Evolutionary conservation across 2,329 filamentous ascomycete genomes (phyloP).

Genomic region (Rachicladosporium sp.): DNA sequence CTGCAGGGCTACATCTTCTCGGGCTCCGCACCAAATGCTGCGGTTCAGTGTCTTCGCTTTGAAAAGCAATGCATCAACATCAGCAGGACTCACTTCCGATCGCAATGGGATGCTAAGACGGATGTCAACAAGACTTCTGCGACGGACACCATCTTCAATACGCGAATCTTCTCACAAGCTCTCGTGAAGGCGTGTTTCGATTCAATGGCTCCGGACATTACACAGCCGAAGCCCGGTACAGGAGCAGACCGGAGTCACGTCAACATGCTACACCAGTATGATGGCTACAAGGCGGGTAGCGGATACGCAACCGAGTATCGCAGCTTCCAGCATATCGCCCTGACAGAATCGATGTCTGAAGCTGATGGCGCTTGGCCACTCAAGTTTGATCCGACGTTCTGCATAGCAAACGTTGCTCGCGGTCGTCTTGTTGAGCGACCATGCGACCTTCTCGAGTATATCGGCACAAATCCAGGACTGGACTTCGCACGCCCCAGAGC

Average conservation of each 20-base stretch:
- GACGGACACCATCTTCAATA: not conserved
- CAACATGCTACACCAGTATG: not conserved
- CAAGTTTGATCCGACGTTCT: conserved; percentile 14
- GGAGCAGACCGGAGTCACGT: not conserved
- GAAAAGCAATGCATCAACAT: too few relatives aligned
- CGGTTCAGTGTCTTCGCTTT: too few relatives aligned
- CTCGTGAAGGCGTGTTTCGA: not conserved
- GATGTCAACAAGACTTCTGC: too few relatives aligned
- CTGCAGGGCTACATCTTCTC: not conserved
- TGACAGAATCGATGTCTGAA: conserved; percentile 7
- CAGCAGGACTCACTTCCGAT: too few relatives aligned
- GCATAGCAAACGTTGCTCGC: conserved; percentile 9
- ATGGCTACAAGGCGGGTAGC: not conserved
- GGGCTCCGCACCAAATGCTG: not conserved
- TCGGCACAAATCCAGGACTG: not conserved
- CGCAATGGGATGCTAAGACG: too few relatives aligned
- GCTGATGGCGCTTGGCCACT: conserved; percentile 10
- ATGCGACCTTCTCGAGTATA: conserved; percentile 8
- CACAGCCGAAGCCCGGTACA: not conserved
- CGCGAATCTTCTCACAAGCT: not conserved
- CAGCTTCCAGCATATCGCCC: not conserved
- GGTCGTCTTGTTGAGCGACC: conserved; percentile 9
- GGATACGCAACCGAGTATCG: not conserved
- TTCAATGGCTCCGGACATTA: not conserved
- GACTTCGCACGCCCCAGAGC: not conserved